These are phyloP conservation scores for Leccinum imitatum DNA, from an alignment of 768 basidiomycete genomes.

Conservation along the genomic window DNA sequence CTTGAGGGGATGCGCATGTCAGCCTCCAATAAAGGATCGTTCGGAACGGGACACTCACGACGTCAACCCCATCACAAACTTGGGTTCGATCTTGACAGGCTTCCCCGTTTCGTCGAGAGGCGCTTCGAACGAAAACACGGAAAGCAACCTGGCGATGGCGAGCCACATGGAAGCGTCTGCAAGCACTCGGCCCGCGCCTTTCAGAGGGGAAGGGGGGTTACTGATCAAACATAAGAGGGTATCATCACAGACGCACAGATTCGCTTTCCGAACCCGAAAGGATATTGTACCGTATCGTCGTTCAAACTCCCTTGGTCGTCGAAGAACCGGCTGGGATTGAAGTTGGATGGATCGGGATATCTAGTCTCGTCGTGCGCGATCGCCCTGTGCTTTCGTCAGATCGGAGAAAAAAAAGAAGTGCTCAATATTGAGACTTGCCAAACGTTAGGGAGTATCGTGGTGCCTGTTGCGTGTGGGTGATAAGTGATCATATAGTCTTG, in stretches of 20 bases:
- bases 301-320: constrained; percentile 9
- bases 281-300: constrained; percentile 7
- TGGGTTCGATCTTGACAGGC: constrained; percentile 1
- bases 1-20: not conserved
- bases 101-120: constrained; percentile 5
- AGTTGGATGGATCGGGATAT: constrained; percentile 3
- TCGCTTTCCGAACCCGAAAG: constrained; percentile 2
- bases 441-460: constrained; percentile 8
- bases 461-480: not conserved
- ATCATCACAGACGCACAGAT: constrained; percentile 2
- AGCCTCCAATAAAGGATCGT: too few species aligned
- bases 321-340: constrained; percentile 10
- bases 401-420: not conserved
- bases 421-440: constrained; percentile 1
- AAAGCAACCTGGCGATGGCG: constrained; percentile 4
- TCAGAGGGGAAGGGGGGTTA: not conserved
- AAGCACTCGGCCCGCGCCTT: constrained; percentile 6
- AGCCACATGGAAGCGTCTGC: constrained; percentile 5
- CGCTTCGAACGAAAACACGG: constrained; percentile 8
- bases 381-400: constrained; percentile 3
- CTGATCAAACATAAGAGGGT: not conserved
- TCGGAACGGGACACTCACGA: constrained; percentile 2
- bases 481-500: not conserved
- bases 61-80: constrained; percentile 3
- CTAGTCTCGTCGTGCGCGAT: constrained; percentile 7